A percentile compares a stretch with the other conserved stretches of the same genome.
Conservation (phyloP, 306 rosid species). For the Lupinus albus region DNA sequence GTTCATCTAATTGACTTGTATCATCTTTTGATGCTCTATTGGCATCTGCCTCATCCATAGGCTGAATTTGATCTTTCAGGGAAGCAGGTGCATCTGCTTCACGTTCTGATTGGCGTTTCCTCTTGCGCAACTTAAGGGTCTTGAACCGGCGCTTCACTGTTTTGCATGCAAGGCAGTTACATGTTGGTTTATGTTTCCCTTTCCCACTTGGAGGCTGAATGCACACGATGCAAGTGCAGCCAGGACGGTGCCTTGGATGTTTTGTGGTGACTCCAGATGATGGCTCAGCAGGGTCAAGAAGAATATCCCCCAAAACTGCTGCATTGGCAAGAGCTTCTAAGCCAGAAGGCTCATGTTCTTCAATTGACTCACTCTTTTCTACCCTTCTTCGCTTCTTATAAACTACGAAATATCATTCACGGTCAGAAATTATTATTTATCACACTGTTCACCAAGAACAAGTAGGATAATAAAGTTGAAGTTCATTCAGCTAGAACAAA, state of each 20-base stretch:
- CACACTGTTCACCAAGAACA: conserved; percentile 25
- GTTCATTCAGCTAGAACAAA: conserved; percentile 15
- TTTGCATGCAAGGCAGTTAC: conserved; percentile 88
- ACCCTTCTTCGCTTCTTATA: conserved; percentile 59
- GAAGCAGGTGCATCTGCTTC: conserved; percentile 48
- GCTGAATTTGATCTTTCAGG: conserved; percentile 42
- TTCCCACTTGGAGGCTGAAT: conserved; percentile 97
- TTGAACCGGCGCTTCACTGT: conserved; percentile 92
- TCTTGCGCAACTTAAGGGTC: conserved; percentile 87
- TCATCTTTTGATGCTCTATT: conserved; percentile 48
- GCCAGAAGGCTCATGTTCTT: conserved; percentile 72
- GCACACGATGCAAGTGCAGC: conserved; percentile 94
- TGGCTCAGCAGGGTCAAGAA: conserved; percentile 55
- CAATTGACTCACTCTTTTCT: conserved; percentile 49
- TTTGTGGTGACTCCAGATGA: conserved; percentile 76
- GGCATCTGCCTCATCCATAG: conserved; percentile 44
- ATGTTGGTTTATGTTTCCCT: conserved; percentile 82
- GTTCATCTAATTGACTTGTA: conserved; percentile 47
- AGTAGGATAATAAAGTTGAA: not conserved
- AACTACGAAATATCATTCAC: conserved; percentile 48
- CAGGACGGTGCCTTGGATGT: conserved; percentile 92
- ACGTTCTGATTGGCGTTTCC: conserved; percentile 74
- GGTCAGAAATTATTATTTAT: conserved; percentile 11
- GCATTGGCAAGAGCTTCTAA: conserved; percentile 91
- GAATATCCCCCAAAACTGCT: conserved; percentile 77